Conservation (phyloP, 2,329 filamentous ascomycete species). For the Paraconiothyrium brasiliense region DNA sequence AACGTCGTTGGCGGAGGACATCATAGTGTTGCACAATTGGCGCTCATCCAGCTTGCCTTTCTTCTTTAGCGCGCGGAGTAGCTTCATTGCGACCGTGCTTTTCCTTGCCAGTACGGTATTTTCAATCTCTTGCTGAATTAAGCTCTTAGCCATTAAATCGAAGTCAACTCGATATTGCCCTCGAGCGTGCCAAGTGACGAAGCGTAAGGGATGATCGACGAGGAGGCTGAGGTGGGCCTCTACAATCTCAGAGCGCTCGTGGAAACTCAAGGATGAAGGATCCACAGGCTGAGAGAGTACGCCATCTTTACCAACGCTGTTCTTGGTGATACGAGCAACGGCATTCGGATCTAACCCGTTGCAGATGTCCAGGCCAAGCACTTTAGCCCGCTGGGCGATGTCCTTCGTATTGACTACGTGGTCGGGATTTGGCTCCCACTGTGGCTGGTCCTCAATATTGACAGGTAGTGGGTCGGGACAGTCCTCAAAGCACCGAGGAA, state of each 20-base stretch:
- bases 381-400: slow-evolving; percentile 48
- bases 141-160: slow-evolving; percentile 71
- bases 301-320: slow-evolving; percentile 16
- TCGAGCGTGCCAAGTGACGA: slow-evolving; percentile 73
- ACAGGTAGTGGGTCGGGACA: slow-evolving; percentile 38
- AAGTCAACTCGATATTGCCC: slow-evolving; percentile 80
- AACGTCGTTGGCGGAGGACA: slow-evolving; percentile 86
- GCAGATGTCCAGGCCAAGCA: slow-evolving; percentile 52
- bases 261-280: slow-evolving; percentile 32
- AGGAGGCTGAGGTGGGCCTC: slow-evolving; percentile 79
- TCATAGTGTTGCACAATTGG: slow-evolving; percentile 78
- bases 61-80: slow-evolving; percentile 84
- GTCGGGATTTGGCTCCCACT: slow-evolving; percentile 42
- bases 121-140: slow-evolving; percentile 83
- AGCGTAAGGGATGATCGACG: slow-evolving; percentile 70
- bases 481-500: slow-evolving; percentile 72
- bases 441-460: slow-evolving; percentile 36
- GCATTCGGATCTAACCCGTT: slow-evolving; percentile 47
- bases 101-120: slow-evolving; percentile 80
- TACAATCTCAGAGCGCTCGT: slow-evolving; percentile 54
- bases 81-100: slow-evolving; percentile 77
- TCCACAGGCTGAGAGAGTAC: slow-evolving; percentile 38
- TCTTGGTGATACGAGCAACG: slow-evolving; percentile 32
- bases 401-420: slow-evolving; percentile 53
- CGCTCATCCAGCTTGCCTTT: slow-evolving; percentile 97